phyloP scores from a whole-genome alignment of 805 yeast genomes.

The Millerozyma miso region DNA sequence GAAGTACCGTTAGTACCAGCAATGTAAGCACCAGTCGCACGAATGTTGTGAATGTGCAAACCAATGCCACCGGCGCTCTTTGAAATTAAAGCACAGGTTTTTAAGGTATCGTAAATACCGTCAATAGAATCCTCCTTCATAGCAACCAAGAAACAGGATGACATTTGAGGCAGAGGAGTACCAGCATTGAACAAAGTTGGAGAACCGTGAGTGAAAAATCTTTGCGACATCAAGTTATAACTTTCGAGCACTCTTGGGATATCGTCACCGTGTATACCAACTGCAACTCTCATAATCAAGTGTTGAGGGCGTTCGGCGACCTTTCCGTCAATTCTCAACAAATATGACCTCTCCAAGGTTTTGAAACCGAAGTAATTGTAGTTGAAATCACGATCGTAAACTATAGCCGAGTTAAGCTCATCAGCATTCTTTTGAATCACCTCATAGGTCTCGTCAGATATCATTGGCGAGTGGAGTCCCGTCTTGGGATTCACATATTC shows the following conservation, averaged over 20 bases:
- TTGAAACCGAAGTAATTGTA: slow-evolving; percentile 60
- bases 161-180: slow-evolving; percentile 57
- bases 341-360: slow-evolving; percentile 56
- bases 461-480: slow-evolving; percentile 48
- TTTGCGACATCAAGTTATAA: slow-evolving; percentile 55
- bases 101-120: slow-evolving; percentile 58
- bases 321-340: slow-evolving; percentile 50
- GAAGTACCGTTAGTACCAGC: slow-evolving; percentile 64
- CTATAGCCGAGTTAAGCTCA: slow-evolving; percentile 43
- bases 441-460: slow-evolving; percentile 37
- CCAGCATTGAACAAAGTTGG: slow-evolving; percentile 63
- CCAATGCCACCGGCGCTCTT: slow-evolving; percentile 65
- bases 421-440: slow-evolving; percentile 35
- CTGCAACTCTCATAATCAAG: slow-evolving; percentile 57
- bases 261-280: slow-evolving; percentile 57
- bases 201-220: slow-evolving; percentile 58
- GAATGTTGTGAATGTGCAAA: slow-evolving; percentile 55
- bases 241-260: slow-evolving; percentile 51
- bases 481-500: slow-evolving; percentile 79
- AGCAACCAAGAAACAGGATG: slow-evolving; percentile 60
- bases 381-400: slow-evolving; percentile 47
- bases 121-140: slow-evolving; percentile 63
- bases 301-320: slow-evolving; percentile 63
- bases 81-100: slow-evolving; percentile 58
- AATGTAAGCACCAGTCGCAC: slow-evolving; percentile 57